A percentile compares a stretch with the other conserved stretches of the same genome.
phyloP scores from a whole-genome alignment of 2,329 filamentous ascomycete species.

The Setomelanomma holmii region DNA sequence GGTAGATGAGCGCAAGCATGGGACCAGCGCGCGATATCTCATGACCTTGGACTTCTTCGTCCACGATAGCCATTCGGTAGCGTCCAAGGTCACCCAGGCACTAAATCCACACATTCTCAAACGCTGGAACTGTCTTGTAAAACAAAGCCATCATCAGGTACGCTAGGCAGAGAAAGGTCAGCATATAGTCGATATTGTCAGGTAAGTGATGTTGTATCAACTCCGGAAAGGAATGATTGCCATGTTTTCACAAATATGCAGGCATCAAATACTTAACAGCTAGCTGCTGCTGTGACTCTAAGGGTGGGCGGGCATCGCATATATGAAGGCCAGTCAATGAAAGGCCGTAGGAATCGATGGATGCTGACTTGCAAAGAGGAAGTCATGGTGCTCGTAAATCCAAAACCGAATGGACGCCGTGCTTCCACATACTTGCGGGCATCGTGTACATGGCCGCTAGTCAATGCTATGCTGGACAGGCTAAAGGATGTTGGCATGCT shows the following conservation, averaged over 20 bases:
- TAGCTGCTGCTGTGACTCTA: too few relatives aligned
- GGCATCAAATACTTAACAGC: slow-evolving; percentile 73
- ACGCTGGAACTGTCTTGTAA: neutral
- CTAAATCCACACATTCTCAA: too few relatives aligned
- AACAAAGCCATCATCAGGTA: neutral
- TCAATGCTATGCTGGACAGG: neutral
- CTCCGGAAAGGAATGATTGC: neutral
- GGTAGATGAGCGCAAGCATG: too few relatives aligned
- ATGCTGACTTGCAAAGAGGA: slow-evolving; percentile 84
- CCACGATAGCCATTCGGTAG: too few relatives aligned
- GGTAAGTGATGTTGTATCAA: neutral
- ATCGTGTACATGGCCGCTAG: neutral
- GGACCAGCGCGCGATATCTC: too few relatives aligned
- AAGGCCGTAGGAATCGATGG: slow-evolving; percentile 73
- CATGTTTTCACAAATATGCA: neutral
- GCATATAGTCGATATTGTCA: neutral
- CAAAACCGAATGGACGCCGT: neutral
- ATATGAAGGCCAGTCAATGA: slow-evolving; percentile 56
- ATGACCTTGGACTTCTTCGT: too few relatives aligned
- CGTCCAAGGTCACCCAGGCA: too few relatives aligned
- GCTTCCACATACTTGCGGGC: neutral
- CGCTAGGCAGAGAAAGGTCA: neutral
- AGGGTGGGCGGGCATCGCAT: neutral
- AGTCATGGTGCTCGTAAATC: slow-evolving; percentile 64
- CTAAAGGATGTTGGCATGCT: neutral